Base-by-base conservation (phyloP, 1,284 basidiomycete species). In the Cutaneotrichosporon spelunceum region DNA sequence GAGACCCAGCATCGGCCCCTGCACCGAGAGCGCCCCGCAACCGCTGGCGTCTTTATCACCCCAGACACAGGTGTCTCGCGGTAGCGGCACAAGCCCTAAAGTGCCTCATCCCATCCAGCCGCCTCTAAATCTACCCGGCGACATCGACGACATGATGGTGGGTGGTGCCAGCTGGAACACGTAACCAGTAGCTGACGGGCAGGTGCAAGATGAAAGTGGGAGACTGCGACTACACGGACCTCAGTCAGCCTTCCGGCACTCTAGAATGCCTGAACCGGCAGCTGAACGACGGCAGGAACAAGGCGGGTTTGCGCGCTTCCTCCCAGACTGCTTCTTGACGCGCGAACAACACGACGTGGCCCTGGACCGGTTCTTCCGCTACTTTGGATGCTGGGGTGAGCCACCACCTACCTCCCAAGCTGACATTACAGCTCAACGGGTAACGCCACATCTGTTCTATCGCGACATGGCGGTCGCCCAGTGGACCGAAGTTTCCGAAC, bases 401-500 rank as follows among this genome's bases (percentile, higher is more conserved):
- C 30, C 4, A 21, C 13, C 5, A 4, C 10, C 3, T 21, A 5
- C 7, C 11, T 26, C 33, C 9, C n/a, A 21, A n/a, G 23, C 57
- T 63, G 62, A 57, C 39, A 5, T 21, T 8, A 8, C 47, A 61
- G 63, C 50, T 1, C 61, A 63, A 39, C 52, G 64, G 4, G 59
- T 33, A 13, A 66, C 61, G 0, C 62, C 66, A 2, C 61, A 66
- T 42, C 57, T 66, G 8, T 69, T 69, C 54, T 59, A 62, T 44
- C 59, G 63, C 24, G 68, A 69, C 50, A 59, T 69, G 59, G 59
- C 58, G 9, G 34, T 63, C 2, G 64, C 61, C 13, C 42, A 61
- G n/a, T 34, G 56, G 11, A 57, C 60, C 0, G 53, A 81, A 3
- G 82, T 82, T 55, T 23, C 44, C 7, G 60, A 64, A 9, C 57